Evolutionary conservation across 208 protist species (phyloP).

Genomic region (Herpetomonas tarakana): DNA sequence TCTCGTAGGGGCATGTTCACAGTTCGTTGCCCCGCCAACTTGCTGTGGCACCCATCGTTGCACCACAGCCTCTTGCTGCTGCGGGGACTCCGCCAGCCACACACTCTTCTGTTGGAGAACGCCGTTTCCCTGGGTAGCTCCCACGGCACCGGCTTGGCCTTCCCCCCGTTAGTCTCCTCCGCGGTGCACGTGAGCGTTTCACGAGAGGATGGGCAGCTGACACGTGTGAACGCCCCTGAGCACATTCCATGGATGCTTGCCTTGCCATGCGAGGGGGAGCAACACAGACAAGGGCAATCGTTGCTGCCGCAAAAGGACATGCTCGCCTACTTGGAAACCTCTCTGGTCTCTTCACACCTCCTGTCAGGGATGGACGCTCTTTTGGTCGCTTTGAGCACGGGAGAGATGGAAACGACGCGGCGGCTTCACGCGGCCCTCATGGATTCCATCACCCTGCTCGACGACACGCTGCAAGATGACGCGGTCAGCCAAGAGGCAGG

Average conservation of each 20-base stretch:
- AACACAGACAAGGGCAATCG: too few relatives aligned
- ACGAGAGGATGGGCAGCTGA: too few relatives aligned
- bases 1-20: constrained; percentile 63
- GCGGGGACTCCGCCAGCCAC: constrained; percentile 50
- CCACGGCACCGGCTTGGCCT: too few relatives aligned
- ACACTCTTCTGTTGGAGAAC: constrained; percentile 66
- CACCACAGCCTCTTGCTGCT: constrained; percentile 76
- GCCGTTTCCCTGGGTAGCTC: too few relatives aligned
- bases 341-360: constrained; percentile 34
- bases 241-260: too few relatives aligned
- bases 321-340: constrained; percentile 50
- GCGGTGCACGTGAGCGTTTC: too few relatives aligned
- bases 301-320: constrained; percentile 20
- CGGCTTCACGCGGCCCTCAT: constrained; percentile 46
- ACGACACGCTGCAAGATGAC: constrained; percentile 28
- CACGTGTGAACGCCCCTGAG: too few relatives aligned
- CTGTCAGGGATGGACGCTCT: constrained; percentile 43
- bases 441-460: constrained; percentile 46
- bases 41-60: constrained; percentile 69
- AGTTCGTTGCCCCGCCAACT: constrained; percentile 37
- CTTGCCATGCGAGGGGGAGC: too few relatives aligned
- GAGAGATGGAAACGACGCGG: constrained; percentile 41
- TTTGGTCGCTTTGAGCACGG: constrained; percentile 39
- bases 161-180: too few relatives aligned
- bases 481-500: neutral